Base-by-base conservation (phyloP, 2,329 filamentous ascomycete species). In the Alternaria sp. region DNA sequence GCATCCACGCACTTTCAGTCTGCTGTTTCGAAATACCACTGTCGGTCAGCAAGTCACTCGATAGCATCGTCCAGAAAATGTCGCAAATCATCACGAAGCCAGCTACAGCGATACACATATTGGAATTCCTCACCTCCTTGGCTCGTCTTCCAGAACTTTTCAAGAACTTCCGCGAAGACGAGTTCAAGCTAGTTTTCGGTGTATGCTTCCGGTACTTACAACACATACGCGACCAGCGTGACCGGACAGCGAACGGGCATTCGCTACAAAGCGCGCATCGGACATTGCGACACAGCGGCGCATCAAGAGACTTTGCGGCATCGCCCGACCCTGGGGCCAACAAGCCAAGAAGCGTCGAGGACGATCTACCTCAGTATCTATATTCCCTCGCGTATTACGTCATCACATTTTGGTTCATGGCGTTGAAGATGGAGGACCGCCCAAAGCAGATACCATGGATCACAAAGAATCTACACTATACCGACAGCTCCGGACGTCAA, bases 331-430 rank as follows among this genome's bases (percentile, higher is more conserved):
- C 58, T 7, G 54, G 32, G 66, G 83, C 78, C 28, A 82, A 77
- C 15, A 75, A 71, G 79, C 74, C 63, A 76, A 62, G 81, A 80
- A 59, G 76, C 67, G 74, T 83, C 66, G 85, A 89, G 8, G 91
- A 96, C 65, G 93, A 96, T 68, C 85, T 97, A 54, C 93, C 94
- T 5, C 92, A 96, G 79, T 99, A 99, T 77, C 93, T 99, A 25
- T 96, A 96, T 78, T 92, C 93, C 2, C 84, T 98, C 56, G 95
- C 95, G 9, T 97, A 97, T 77, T 94, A 98, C 77, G 93, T 97
- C 71, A 94, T 99, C 69, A 91, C 93, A 2, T 97, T 97, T 77
- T 99, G 96, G 96, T 99, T 98, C 77, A 86, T 99, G 70, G 92
- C 93, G 1, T 80, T 99, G 71, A 95, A 93, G 74, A 86, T 97